Percentiles rank a stretch among this genome's conserved stretches.
Conservation (phyloP, 306 rosid genomes). For the Boehmeria nivea region DNA sequence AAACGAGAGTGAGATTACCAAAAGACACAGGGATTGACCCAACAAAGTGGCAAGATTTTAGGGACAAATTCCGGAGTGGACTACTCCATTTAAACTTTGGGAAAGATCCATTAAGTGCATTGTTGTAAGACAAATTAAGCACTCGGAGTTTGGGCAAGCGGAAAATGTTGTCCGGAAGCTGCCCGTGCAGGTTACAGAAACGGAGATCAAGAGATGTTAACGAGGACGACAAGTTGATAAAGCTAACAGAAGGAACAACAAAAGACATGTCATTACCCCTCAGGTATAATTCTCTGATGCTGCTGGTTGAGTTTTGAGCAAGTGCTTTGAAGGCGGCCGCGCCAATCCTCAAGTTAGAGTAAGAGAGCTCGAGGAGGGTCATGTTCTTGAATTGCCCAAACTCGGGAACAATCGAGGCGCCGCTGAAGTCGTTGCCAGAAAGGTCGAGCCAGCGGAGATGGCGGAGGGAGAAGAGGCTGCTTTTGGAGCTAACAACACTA, state of each 20-base stretch:
- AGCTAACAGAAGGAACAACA: neutral
- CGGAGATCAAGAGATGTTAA: constrained; percentile 2
- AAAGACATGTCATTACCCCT: constrained; percentile 1
- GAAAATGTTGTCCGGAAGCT: neutral
- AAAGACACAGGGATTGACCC: neutral
- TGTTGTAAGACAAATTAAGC: neutral
- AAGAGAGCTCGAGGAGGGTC: neutral
- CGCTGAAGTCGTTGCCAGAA: neutral
- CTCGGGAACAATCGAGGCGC: neutral
- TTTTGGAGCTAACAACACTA: neutral
- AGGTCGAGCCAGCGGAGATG: neutral
- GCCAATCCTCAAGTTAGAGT: neutral
- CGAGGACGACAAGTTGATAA: neutral
- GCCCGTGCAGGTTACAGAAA: neutral
- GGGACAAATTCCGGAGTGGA: neutral
- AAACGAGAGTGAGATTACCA: neutral
- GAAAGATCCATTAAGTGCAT: neutral
- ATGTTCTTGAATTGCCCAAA: neutral
- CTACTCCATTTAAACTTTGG: neutral
- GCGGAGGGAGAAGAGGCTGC: neutral
- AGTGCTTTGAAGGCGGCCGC: constrained; percentile 4
- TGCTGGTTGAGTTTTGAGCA: neutral
- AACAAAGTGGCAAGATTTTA: neutral
- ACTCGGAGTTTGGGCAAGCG: constrained; percentile 1
- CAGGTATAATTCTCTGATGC: neutral